A percentile compares a stretch with the other conserved stretches of the same genome.
These are phyloP conservation scores for Daldinia concentrica DNA, from an alignment of 495 filamentous ascomycete genomes.

Conservation along the genomic window DNA sequence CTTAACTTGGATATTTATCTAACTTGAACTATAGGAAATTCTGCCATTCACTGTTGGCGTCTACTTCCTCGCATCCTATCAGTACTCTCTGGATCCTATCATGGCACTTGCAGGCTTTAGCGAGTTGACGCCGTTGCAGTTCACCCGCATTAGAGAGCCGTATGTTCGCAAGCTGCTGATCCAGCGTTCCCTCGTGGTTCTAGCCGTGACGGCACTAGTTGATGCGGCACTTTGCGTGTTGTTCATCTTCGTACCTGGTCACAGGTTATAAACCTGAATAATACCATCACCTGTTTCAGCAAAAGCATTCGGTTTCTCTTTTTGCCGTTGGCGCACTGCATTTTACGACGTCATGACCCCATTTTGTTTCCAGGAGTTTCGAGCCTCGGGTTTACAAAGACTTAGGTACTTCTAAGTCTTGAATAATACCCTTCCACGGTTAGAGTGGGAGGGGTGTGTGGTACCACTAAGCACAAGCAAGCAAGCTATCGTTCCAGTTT, in stretches of 20 bases:
- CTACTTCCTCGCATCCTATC: conserved; percentile 87
- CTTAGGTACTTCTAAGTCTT: conserved; percentile 22
- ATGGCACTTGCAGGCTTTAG: conserved; percentile 88
- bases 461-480: conserved; percentile 37
- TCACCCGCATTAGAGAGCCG: conserved; percentile 83
- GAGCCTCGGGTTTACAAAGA: conserved; percentile 19
- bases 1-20: background rate
- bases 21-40: conserved; percentile 68
- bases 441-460: conserved; percentile 31
- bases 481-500: conserved; percentile 15
- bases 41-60: conserved; percentile 92
- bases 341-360: conserved; percentile 42
- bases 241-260: conserved; percentile 94
- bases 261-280: conserved; percentile 67
- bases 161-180: conserved; percentile 85
- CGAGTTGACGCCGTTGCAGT: conserved; percentile 94
- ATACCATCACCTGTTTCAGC: background rate
- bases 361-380: conserved; percentile 37
- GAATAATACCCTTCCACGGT: conserved; percentile 32
- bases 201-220: conserved; percentile 74
- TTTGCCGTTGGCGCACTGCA: conserved; percentile 31
- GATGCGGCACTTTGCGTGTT: conserved; percentile 79
- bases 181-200: conserved; percentile 80
- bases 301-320: conserved; percentile 6
- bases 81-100: conserved; percentile 92